Evolutionary conservation across 495 filamentous ascomycete genomes (phyloP), one percentile per base, ranked within the genome.

Genomic region (Aspergillus steynii): DNA sequence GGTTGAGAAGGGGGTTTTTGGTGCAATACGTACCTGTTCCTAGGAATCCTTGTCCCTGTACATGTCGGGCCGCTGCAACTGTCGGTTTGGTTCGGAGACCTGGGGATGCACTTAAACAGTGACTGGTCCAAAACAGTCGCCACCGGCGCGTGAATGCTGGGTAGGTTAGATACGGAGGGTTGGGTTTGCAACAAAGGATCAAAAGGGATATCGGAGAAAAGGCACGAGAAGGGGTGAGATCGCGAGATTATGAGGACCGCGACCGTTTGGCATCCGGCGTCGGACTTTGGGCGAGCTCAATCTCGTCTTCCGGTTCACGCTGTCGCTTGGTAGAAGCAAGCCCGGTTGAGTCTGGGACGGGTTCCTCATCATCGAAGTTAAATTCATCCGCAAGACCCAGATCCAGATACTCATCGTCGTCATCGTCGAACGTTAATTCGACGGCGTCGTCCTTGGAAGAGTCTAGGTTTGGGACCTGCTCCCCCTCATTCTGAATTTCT

Each of bases 401-500:
- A 53, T 71, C 67, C 49, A 68, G 47, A 53, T 70, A 62, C 42
- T 72, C 65, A 53, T 59, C 66, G 48, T 69, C 59, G 12, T 72
- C 62, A 15, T 71, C 61, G 15, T 64, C 64, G 48, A 66, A 65
- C 6, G 50, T 45, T 34, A 80, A 64, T 48, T 81, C 75, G 54
- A 80, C 79, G 32, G 78, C 75, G 10, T 76, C 75, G 53, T 82
- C 76, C 32, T 83, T 15, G 34, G 48, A 46, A 32, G 51, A 71
- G 53, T 69, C 74, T 14, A 42, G 34, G 50, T 46, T 6, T 27
- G 60, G 20, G 15, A 42, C 29, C 48, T 59, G 46, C 32, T 67
- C 59, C 54, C 29, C 15, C 28, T 58, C 53, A 51, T 66, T 55
- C 56, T 70, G 29, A 46, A 61, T 53, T n/a, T 72, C 69, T 49